These are phyloP conservation scores for Penicillium malachiteum DNA, from an alignment of 495 filamentous ascomycete species.

Conservation along the genomic window DNA sequence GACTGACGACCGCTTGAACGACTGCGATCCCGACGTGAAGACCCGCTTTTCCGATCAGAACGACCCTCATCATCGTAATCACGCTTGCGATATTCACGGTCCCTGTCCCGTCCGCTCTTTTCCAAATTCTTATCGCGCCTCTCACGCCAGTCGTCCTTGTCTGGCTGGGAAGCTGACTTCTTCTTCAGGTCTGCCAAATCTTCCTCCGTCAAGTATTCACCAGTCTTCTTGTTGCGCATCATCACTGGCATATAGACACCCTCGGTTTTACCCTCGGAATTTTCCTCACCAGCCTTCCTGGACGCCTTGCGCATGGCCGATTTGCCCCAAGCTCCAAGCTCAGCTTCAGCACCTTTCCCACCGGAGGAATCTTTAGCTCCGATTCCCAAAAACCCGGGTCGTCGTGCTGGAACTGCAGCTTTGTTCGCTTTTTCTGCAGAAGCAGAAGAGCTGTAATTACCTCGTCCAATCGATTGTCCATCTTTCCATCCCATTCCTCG, in stretches of 20 bases:
- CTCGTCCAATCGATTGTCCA: slow-evolving; percentile 66
- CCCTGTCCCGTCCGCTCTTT: slow-evolving; percentile 46
- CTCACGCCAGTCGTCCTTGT: slow-evolving; percentile 48
- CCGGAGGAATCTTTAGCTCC: slow-evolving; percentile 63
- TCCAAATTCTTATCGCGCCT: slow-evolving; percentile 50
- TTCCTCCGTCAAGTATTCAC: slow-evolving; percentile 63
- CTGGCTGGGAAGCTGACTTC: slow-evolving; percentile 36
- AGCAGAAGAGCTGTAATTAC: slow-evolving; percentile 40
- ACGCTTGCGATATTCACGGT: slow-evolving; percentile 28
- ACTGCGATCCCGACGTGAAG: slow-evolving; percentile 39
- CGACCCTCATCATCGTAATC: slow-evolving; percentile 33
- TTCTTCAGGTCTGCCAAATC: slow-evolving; percentile 55
- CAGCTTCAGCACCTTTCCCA: slow-evolving; percentile 69
- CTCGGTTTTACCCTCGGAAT: slow-evolving; percentile 39
- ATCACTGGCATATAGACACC: slow-evolving; percentile 65
- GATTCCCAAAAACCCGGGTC: slow-evolving; percentile 81
- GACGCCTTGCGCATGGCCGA: slow-evolving; percentile 58
- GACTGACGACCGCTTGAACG: slow-evolving; percentile 30
- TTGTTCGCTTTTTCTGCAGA: slow-evolving; percentile 32
- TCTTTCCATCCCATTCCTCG: slow-evolving; percentile 95
- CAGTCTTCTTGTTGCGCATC: slow-evolving; percentile 64
- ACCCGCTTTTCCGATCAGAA: slow-evolving; percentile 28
- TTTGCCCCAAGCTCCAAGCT: slow-evolving; percentile 74
- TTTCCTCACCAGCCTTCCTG: slow-evolving; percentile 45
- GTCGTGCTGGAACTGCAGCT: slow-evolving; percentile 54